phyloP scores from a whole-genome alignment of 805 yeast species.

The Kodamaea neixiangensis region DNA sequence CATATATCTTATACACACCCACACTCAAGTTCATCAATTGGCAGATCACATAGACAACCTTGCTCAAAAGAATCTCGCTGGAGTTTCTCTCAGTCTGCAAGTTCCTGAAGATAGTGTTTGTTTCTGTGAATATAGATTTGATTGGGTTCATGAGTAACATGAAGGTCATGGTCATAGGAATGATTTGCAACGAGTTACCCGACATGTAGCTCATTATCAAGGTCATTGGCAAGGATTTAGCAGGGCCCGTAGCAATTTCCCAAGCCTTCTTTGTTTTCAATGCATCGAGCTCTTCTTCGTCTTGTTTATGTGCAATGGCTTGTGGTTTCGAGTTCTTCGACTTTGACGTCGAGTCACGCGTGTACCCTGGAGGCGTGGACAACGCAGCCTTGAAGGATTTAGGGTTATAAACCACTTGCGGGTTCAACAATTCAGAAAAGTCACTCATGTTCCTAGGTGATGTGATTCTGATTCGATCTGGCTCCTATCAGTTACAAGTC shows the following conservation, averaged over 20 bases:
- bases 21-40: conserved; percentile 61
- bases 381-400: conserved; percentile 9
- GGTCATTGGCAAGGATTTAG: conserved; percentile 86
- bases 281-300: conserved; percentile 29
- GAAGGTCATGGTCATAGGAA: conserved; percentile 86
- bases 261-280: conserved; percentile 70
- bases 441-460: background rate
- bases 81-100: conserved; percentile 41
- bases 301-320: conserved; percentile 15
- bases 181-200: conserved; percentile 84
- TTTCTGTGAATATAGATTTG: conserved; percentile 62
- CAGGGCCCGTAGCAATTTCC: conserved; percentile 82
- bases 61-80: conserved; percentile 40
- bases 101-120: conserved; percentile 55
- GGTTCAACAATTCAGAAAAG: conserved; percentile 12
- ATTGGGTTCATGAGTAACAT: conserved; percentile 80
- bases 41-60: conserved; percentile 48
- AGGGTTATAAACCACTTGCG: conserved; percentile 10
- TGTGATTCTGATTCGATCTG: background rate
- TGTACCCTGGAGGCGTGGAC: conserved; percentile 23
- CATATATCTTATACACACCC: conserved; percentile 82
- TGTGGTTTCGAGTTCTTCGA: conserved; percentile 6
- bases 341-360: conserved; percentile 7
- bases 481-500: background rate
- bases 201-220: conserved; percentile 89